Evolutionary conservation across 176 grass and related monocot species (phyloP), one percentile per base, ranked within the genome.

Genomic region (Aegilops umbellulata): DNA sequence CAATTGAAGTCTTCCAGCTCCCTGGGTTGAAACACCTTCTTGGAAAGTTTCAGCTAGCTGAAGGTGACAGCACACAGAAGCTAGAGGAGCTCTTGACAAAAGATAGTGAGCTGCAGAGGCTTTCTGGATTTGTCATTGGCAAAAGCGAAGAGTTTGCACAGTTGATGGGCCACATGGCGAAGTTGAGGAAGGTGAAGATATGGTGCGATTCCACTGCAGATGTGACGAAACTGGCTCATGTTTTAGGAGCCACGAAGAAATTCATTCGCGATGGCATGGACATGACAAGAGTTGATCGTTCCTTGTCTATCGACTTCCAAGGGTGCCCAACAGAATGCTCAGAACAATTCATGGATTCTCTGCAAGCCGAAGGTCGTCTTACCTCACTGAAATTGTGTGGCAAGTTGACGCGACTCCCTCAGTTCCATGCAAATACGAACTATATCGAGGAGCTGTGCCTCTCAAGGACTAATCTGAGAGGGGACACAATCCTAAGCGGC

Each of bases 161-260:
- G 38, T 19, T 81, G 41, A 66, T 81, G 79, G 7, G 25, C 16
- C 26, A 29, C 1, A 68, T 81, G 63, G 19, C 4, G 14, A 26
- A 30, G 15, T 26, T 80, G 36, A 80, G 35, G 61, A 81, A 81
- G 42, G 63, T 81, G 42, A 81, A 81, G 13, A 51, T 81, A 68
- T 81, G 63, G 63, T 81, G 24, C 1, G 16, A 68, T 29, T 32
- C 39, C 6, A 29, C 10, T 3, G 63, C 79, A 68, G 23, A 49
- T 34, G 17, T 6, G 11, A 68, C 0, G 3, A 20, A 27, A 35
- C 3, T 30, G 5, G 27, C 0, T 20, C 4, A n/a, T 8, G 1
- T 81, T 5, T 13, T 65, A 10, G 9, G 20, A 23, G 63, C 63
- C 26, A 69, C 7, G 2, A 3, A 31, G 10, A 29, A 67, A 15